Conservation (phyloP, 2,329 filamentous ascomycete species). For the Fusarium sp. region DNA sequence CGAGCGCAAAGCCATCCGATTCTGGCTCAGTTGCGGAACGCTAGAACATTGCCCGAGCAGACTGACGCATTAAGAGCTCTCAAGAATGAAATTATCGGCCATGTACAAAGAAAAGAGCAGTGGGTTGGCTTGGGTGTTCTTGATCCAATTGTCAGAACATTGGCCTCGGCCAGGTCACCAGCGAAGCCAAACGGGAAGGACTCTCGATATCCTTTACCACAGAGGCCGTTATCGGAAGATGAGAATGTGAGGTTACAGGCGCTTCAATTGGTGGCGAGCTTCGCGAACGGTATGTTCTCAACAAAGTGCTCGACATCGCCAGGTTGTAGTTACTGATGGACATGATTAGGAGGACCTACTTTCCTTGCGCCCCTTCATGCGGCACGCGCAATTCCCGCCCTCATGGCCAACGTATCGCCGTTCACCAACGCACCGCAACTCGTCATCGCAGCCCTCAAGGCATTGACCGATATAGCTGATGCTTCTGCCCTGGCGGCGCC, state of each 20-base stretch:
- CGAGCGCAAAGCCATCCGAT: conserved; percentile 63
- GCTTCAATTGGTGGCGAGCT: conserved; percentile 84
- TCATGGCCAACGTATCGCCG: conserved; percentile 77
- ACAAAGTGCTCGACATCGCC: background rate
- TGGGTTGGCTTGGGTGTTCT: conserved; percentile 79
- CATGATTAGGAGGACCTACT: conserved; percentile 74
- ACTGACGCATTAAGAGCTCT: conserved; percentile 73
- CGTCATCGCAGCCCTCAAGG: conserved; percentile 77
- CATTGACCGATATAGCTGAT: conserved; percentile 76
- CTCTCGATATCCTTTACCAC: conserved; percentile 47
- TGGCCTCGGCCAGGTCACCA: conserved; percentile 50
- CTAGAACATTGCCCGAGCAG: conserved; percentile 63
- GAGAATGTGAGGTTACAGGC: conserved; percentile 79
- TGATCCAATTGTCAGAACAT: conserved; percentile 63
- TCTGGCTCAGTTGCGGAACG: conserved; percentile 66
- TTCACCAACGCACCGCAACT: conserved; percentile 72
- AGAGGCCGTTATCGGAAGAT: conserved; percentile 63
- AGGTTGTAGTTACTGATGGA: conserved; percentile 26
- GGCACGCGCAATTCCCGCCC: conserved; percentile 72
- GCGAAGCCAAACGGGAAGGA: conserved; percentile 55
- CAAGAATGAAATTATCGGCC: conserved; percentile 91
- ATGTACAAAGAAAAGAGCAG: conserved; percentile 84
- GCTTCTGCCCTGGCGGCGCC: conserved; percentile 67
- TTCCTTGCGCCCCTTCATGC: conserved; percentile 81
- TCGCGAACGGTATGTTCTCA: conserved; percentile 77